Base-by-base conservation (phyloP, 106 monocot genomes). In the Acanthochlamys bracteata region DNA sequence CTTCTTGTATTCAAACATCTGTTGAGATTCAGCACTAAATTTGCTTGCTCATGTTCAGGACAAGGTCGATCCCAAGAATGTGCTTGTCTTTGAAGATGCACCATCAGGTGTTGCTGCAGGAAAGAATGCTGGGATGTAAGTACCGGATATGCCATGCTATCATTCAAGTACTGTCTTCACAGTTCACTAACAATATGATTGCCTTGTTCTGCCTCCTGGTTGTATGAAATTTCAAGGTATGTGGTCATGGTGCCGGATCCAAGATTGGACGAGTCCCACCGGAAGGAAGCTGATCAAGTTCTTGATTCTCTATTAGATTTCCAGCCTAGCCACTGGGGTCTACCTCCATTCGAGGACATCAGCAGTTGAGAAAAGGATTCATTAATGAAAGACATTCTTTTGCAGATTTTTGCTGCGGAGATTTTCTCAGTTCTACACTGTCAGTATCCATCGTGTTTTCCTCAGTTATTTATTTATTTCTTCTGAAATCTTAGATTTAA, bases 171-270 rank as follows among this genome's bases (percentile, higher is more conserved):
- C 14, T 46, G 45, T 14, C 14, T 46, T 46, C 45, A 46, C 14
- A 46, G 45, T 46, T 14, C 8, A 14, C 14, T 10, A 46, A 55
- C 8, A 19, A 16, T 19, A 24, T 14, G 10, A 10, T 25, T 12
- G 15, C 24, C 15, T 16, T 39, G 7, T 47, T 21, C 10, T 11
- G n/a, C 27, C 8, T 25, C 27, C 10, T 22, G 9, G 7, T 64
- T 7, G n/a, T 47, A 22, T 42, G 23, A 0, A 3, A n/a, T 75
- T 22, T 69, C n/a, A 80, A 93, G 93, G 89, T 81, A 33, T 13
- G 93, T 62, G 14, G 83, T 93, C 24, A 93, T 93, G 93, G 81
- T 89, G 26, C 89, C 93, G 26, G 93, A 89, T 70, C 73, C 85
- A 45, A 80, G 78, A 57, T 63, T 86, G 61, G 86, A 93, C 64